These are phyloP conservation scores for Aspergillus sp. DNA, from an alignment of 2,329 filamentous ascomycete species.

Conservation along the genomic window DNA sequence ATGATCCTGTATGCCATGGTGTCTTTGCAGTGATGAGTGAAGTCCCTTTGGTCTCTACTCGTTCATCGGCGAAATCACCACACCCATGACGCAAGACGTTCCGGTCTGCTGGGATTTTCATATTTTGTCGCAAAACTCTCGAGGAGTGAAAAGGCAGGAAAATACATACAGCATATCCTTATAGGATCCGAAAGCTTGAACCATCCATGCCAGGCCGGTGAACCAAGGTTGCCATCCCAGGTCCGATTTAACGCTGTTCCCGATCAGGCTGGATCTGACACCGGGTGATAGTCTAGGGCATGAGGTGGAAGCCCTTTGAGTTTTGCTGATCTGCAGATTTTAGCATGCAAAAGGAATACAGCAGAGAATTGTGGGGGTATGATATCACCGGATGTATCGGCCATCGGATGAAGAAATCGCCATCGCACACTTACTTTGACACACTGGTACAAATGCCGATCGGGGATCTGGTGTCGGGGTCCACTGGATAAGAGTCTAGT, in stretches of 20 bases:
- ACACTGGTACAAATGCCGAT: not conserved
- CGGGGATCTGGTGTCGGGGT: not conserved
- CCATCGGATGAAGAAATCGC: not conserved
- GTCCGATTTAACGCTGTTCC: not conserved
- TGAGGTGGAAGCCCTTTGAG: not conserved
- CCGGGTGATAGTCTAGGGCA: not conserved
- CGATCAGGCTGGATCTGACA: not conserved
- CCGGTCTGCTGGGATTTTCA: not conserved
- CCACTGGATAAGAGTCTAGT: not conserved
- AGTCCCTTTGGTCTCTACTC: not conserved
- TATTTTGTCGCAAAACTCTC: not conserved
- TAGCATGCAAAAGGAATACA: not conserved
- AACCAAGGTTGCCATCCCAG: not conserved
- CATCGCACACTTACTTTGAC: not conserved
- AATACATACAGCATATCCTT: not conserved
- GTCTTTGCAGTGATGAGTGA: not conserved
- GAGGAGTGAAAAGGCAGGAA: not conserved
- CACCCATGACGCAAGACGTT: slow-evolving; percentile 1
- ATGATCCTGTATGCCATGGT: not conserved
- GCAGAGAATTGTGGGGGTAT: not conserved
- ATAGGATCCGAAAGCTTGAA: not conserved
- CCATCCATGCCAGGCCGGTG: not conserved
- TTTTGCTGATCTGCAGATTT: not conserved
- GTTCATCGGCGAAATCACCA: not conserved
- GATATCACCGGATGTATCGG: not conserved